Evolutionary conservation across 768 basidiomycete species (phyloP).

Genomic region (Steccherinum ochraceum): DNA sequence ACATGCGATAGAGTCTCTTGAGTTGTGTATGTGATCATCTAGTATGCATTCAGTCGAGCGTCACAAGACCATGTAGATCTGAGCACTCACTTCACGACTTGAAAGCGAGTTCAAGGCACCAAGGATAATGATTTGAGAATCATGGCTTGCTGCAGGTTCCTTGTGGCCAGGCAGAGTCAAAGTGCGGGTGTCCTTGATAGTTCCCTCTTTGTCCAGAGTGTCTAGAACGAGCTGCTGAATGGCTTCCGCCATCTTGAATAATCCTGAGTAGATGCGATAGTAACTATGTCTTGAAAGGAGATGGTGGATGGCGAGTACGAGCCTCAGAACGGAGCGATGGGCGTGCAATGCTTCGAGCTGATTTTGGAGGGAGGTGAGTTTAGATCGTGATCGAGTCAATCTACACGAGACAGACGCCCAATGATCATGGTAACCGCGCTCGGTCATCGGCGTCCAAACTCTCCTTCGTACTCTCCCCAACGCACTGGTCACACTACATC

Average conservation of each 20-base stretch:
- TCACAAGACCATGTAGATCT: no score
- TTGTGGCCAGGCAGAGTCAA: slow-evolving; percentile 61
- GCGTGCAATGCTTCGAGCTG: slow-evolving; percentile 1
- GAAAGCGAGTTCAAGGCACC: slow-evolving; percentile 88
- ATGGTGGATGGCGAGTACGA: background rate
- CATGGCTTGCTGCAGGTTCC: slow-evolving; percentile 53
- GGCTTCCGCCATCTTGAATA: slow-evolving; percentile 55
- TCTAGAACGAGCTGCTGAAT: slow-evolving; percentile 79
- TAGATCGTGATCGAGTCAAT: slow-evolving; percentile 4
- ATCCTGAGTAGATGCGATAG: no score
- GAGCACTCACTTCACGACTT: slow-evolving; percentile 78
- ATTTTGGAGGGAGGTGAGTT: slow-evolving; percentile 7
- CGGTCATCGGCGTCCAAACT: no score
- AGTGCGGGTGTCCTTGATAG: slow-evolving; percentile 63
- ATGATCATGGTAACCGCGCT: background rate
- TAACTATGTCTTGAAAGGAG: no score
- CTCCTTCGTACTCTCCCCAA: background rate
- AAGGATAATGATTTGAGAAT: slow-evolving; percentile 78
- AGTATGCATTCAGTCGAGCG: no score
- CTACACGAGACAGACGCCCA: slow-evolving; percentile 3
- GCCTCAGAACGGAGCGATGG: background rate
- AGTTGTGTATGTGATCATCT: slow-evolving; percentile 83
- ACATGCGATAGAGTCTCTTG: slow-evolving; percentile 71
- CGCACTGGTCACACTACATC: slow-evolving; percentile 7
- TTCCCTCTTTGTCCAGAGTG: slow-evolving; percentile 48